Evolutionary conservation across 1,284 basidiomycete species (phyloP), one percentile per base, ranked within the genome.

Genomic region (Cryptococcus floricola): DNA sequence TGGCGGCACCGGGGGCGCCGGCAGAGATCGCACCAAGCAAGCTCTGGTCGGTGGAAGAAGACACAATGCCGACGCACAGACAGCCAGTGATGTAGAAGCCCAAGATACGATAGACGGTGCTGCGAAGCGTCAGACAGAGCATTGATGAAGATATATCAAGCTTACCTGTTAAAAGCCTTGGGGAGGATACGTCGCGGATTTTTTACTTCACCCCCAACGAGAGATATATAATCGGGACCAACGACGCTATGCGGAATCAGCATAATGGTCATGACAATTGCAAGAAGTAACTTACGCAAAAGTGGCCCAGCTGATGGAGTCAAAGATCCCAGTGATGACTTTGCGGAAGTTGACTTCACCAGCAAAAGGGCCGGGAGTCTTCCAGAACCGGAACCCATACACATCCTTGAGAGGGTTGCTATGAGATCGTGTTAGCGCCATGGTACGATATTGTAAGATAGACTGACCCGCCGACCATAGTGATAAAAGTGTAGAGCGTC

Each of bases 361-460:
- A 28, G 54, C 62, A 37, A 69, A 68, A 10, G 65, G 60, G 7
- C 73, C 74, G 2, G 74, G 74, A 34, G 63, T 64, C 48, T 67
- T 66, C 70, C 71, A 73, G 52, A 57, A 71, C 16, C 66, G 54
- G 58, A 70, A 70, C 9, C 67, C 66, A 43, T 57, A 73, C n/a
- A 43, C 39, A 47, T 70, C 67, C 4, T 59, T 31, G 7, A 61
- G 19, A 0, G 67, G 68, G 51, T 70, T 68, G n/a, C 47, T 57
- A 39, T 13, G 12, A 39, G 28, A 18, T 8, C 18, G 14, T 12
- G 23, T 28, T 39, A 48, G 47, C 16, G 37, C 51, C 31, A 34
- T 34, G 7, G 10, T 6, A 34, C 31, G 31, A 23, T 56, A 27
- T 42, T 3, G 10, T 47, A 39, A 56, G 65, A 23, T 60, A 8